Evolutionary conservation across 768 basidiomycete species (phyloP).

Genomic region (Lepiota subincarnata): DNA sequence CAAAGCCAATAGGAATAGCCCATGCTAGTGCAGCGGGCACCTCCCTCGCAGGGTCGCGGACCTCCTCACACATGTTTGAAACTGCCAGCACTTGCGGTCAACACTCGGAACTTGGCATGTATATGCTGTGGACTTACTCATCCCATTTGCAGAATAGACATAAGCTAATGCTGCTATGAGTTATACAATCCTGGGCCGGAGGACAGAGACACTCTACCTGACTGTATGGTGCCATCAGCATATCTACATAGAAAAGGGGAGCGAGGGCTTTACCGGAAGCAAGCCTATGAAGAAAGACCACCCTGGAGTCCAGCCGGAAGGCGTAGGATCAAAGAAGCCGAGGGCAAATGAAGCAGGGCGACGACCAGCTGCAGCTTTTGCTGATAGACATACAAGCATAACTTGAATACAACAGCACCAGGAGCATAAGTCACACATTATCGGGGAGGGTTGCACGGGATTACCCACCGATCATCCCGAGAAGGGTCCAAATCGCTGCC

Average conservation of each 20-base stretch:
- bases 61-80: conserved; percentile 66
- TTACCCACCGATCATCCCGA: conserved; percentile 46
- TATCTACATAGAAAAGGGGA: background rate
- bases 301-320: conserved; percentile 63
- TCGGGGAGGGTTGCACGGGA: background rate
- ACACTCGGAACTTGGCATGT: background rate
- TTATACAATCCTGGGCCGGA: background rate
- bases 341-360: conserved; percentile 54
- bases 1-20: conserved; percentile 48
- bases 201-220: conserved; percentile 23
- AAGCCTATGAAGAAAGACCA: conserved; percentile 70
- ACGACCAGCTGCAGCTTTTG: conserved; percentile 52
- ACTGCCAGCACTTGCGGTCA: conserved; percentile 28
- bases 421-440: background rate
- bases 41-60: conserved; percentile 49
- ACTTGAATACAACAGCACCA: conserved; percentile 27
- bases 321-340: conserved; percentile 54
- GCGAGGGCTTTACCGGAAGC: conserved; percentile 36
- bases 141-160: conserved; percentile 56
- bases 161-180: conserved; percentile 33
- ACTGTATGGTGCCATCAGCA: conserved; percentile 18
- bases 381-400: conserved; percentile 51
- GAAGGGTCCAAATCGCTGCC: conserved; percentile 59
- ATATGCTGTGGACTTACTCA: conserved; percentile 36
- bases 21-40: conserved; percentile 53